A percentile compares a stretch with the other conserved stretches of the same genome.
phyloP scores from a whole-genome alignment of 371 early-diverging fungal genomes.

The Circinella umbellata region DNA sequence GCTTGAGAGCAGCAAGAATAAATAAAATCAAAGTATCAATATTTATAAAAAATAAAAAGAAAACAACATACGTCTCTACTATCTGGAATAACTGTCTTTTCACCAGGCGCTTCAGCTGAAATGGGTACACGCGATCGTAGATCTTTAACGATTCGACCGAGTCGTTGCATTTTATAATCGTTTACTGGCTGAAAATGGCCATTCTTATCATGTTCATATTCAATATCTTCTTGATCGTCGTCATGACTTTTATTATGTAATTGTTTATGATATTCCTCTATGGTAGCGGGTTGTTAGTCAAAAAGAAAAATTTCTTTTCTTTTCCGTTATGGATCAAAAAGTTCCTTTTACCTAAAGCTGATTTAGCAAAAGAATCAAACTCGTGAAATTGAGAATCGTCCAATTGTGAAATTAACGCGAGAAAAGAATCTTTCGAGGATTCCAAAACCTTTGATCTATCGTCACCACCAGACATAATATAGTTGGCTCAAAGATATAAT shows the following conservation, averaged over 20 bases:
- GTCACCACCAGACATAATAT: background rate
- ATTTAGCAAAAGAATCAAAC: conserved; percentile 59
- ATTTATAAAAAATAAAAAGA: background rate
- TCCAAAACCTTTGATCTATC: conserved; percentile 22
- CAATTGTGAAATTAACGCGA: conserved; percentile 54
- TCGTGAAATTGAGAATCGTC: conserved; percentile 55
- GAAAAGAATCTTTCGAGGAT: conserved; percentile 54
- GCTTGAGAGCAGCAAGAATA: too few relatives aligned
- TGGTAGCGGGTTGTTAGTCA: background rate
- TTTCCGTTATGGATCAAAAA: too few relatives aligned
- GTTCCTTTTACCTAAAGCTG: conserved; percentile 51
- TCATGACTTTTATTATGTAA: conserved; percentile 29
- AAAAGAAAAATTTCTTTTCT: too few relatives aligned
- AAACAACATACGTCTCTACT: conserved; percentile 47
- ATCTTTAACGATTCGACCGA: conserved; percentile 61
- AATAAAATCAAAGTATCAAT: too few relatives aligned
- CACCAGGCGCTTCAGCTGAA: conserved; percentile 67
- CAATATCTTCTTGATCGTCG: conserved; percentile 27
- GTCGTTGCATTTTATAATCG: conserved; percentile 44
- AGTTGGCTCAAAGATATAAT: too few relatives aligned
- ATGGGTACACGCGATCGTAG: conserved; percentile 58
- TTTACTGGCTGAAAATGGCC: conserved; percentile 43
- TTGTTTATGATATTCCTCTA: conserved; percentile 49
- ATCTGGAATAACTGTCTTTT: conserved; percentile 58
- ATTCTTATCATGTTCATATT: conserved; percentile 31